These are phyloP conservation scores for Rhytidiadelphus loreus DNA, from an alignment of 225 moss, liverwort and hornwort genomes.

Conservation along the genomic window DNA sequence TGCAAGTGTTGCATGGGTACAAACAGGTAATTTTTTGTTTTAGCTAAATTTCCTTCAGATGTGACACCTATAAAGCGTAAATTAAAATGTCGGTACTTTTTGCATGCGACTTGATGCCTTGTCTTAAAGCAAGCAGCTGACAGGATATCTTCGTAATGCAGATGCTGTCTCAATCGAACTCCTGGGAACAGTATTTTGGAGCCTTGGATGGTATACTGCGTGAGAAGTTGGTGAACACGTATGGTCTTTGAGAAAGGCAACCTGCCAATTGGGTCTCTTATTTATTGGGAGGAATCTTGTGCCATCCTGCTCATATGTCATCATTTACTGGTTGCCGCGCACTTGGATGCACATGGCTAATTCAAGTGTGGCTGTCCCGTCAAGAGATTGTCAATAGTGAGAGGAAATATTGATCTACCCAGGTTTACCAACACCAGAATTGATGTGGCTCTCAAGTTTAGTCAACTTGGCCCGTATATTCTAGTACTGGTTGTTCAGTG, in stretches of 20 bases:
- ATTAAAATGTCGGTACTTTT: background rate
- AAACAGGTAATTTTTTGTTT: constrained; percentile 55
- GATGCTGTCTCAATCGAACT: constrained; percentile 62
- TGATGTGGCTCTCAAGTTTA: constrained; percentile 25
- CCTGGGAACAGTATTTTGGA: constrained; percentile 90
- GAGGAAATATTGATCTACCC: constrained; percentile 36
- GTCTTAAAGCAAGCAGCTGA: background rate
- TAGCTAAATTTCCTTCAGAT: background rate
- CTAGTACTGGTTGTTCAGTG: constrained; percentile 36
- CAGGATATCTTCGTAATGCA: constrained; percentile 16
- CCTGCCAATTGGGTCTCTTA: constrained; percentile 1
- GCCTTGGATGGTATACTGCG: constrained; percentile 74
- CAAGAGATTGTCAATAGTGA: constrained; percentile 54
- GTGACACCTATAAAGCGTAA: background rate
- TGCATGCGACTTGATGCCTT: background rate
- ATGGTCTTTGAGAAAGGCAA: constrained; percentile 57
- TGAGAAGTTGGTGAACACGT: constrained; percentile 86
- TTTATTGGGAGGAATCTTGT: constrained; percentile 13
- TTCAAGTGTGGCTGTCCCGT: constrained; percentile 53
- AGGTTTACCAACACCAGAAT: constrained; percentile 28
- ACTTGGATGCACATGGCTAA: constrained; percentile 38
- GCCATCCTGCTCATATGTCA: constrained; percentile 25
- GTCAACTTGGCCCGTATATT: constrained; percentile 23
- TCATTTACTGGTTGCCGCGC: constrained; percentile 23
- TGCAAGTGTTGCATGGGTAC: constrained; percentile 87